Evolutionary conservation across 148 eudicot species (phyloP).

Genomic region (Limonium bicolor): DNA sequence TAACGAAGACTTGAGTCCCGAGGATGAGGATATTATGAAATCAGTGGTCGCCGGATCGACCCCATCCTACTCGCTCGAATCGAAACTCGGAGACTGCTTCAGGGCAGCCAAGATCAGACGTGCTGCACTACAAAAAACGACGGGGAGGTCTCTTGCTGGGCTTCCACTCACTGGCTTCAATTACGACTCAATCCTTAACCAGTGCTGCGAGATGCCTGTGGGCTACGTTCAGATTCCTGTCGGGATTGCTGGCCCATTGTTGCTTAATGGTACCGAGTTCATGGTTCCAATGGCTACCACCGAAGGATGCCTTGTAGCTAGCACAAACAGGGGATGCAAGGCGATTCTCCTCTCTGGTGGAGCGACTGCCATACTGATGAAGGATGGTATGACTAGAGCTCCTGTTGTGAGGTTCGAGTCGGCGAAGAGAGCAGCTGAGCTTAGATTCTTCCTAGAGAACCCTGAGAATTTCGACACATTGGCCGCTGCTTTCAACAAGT

Average conservation of each 20-base stretch:
- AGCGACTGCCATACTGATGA: constrained; percentile 12
- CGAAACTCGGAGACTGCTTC: constrained; percentile 14
- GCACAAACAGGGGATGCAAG: constrained; percentile 28
- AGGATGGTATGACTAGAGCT: constrained; percentile 28
- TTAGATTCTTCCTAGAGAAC: constrained; percentile 22
- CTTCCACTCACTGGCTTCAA: constrained; percentile 20
- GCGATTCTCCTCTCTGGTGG: constrained; percentile 21
- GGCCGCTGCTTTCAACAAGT: constrained; percentile 20
- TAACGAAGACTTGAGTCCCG: background rate
- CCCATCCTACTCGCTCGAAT: constrained; percentile 21
- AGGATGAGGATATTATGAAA: constrained; percentile 13
- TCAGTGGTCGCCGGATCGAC: constrained; percentile 12
- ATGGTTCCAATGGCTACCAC: constrained; percentile 33
- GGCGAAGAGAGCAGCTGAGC: constrained; percentile 18
- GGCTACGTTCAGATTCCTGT: constrained; percentile 29
- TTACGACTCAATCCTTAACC: constrained; percentile 24
- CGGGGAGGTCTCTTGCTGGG: constrained; percentile 18
- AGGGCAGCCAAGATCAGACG: constrained; percentile 21
- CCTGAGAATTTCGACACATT: constrained; percentile 19
- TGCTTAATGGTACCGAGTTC: constrained; percentile 20
- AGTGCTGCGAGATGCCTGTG: constrained; percentile 32
- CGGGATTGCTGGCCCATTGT: constrained; percentile 27
- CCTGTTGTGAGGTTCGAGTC: constrained; percentile 24
- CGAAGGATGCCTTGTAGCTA: constrained; percentile 27
- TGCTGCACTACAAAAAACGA: constrained; percentile 16